A percentile compares a stretch with the other conserved stretches of the same genome.
Evolutionary conservation across 2,329 filamentous ascomycete species (phyloP).

Genomic region (Trichoderma koningii): DNA sequence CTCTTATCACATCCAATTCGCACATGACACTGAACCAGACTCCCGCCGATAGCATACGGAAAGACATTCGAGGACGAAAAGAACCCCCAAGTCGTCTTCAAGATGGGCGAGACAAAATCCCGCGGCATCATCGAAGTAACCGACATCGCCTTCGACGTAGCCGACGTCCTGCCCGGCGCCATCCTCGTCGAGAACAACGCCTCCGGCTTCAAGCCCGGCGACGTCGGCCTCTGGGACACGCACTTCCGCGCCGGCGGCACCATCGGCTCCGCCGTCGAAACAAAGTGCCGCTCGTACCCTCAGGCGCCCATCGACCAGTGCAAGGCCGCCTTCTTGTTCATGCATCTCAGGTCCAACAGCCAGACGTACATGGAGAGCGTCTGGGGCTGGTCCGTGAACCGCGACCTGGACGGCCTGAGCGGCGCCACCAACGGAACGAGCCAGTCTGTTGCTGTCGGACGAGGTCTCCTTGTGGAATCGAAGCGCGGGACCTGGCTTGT

Average conservation of each 20-base stretch:
- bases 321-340: slow-evolving; percentile 49
- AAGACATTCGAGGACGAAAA: slow-evolving; percentile 26
- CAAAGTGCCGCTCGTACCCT: slow-evolving; percentile 33
- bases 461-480: slow-evolving; percentile 50
- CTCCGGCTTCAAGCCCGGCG: slow-evolving; percentile 38
- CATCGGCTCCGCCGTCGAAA: slow-evolving; percentile 31
- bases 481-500: slow-evolving; percentile 54
- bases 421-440: slow-evolving; percentile 28
- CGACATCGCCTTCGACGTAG: slow-evolving; percentile 67
- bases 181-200: slow-evolving; percentile 69
- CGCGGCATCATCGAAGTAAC: slow-evolving; percentile 68
- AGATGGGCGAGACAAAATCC: slow-evolving; percentile 63
- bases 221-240: slow-evolving; percentile 51
- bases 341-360: slow-evolving; percentile 50
- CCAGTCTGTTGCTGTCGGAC: slow-evolving; percentile 44
- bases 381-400: slow-evolving; percentile 51
- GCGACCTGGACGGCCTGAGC: slow-evolving; percentile 50
- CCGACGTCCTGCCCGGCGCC: slow-evolving; percentile 65
- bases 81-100: slow-evolving; percentile 48
- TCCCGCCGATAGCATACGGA: slow-evolving; percentile 8
- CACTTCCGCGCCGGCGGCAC: slow-evolving; percentile 49
- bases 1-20: too few relatives aligned
- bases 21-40: too few relatives aligned
- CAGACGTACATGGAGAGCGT: slow-evolving; percentile 57
- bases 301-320: slow-evolving; percentile 37